Percentiles rank a stretch among this genome's conserved stretches.
phyloP scores from a whole-genome alignment of 2,329 filamentous ascomycete genomes.

The Aspergillus aculeatus region DNA sequence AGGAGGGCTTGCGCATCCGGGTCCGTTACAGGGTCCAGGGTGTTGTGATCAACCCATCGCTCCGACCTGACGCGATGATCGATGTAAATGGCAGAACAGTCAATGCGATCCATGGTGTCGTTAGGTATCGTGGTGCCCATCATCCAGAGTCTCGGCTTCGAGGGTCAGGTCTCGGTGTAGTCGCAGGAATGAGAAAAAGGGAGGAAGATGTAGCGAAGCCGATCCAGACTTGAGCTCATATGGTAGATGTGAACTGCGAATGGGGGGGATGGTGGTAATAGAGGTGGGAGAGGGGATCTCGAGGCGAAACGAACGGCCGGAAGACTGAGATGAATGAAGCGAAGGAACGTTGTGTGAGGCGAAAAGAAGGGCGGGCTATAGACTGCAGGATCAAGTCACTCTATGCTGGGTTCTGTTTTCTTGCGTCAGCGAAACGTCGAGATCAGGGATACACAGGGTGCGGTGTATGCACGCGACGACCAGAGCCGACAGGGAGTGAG shows the following conservation, averaged over 20 bases:
- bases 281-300: conserved; percentile 7
- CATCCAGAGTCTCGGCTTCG: conserved; percentile 16
- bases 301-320: conserved; percentile 16
- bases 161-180: conserved; percentile 11
- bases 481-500: conserved; percentile 10
- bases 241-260: conserved; percentile 14
- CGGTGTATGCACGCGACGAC: conserved; percentile 16
- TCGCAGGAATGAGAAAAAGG: conserved; percentile 8
- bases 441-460: conserved; percentile 6
- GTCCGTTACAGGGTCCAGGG: conserved; percentile 27
- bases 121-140: conserved; percentile 19
- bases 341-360: conserved; percentile 8
- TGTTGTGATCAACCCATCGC: conserved; percentile 43
- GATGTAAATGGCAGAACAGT: conserved; percentile 47
- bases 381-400: conserved; percentile 9
- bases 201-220: conserved; percentile 10
- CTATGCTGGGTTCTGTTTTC: conserved; percentile 10
- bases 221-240: conserved; percentile 28
- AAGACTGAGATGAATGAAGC: conserved; percentile 7
- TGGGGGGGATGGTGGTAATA: neutral
- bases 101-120: conserved; percentile 42
- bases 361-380: conserved; percentile 16
- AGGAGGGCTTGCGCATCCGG: conserved; percentile 21
- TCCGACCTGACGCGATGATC: conserved; percentile 47
- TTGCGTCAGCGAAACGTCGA: conserved; percentile 13